These are phyloP conservation scores for Bolboschoenoplectus hybrid DNA, from an alignment of 202 grass and related monocot species.

Conservation along the genomic window DNA sequence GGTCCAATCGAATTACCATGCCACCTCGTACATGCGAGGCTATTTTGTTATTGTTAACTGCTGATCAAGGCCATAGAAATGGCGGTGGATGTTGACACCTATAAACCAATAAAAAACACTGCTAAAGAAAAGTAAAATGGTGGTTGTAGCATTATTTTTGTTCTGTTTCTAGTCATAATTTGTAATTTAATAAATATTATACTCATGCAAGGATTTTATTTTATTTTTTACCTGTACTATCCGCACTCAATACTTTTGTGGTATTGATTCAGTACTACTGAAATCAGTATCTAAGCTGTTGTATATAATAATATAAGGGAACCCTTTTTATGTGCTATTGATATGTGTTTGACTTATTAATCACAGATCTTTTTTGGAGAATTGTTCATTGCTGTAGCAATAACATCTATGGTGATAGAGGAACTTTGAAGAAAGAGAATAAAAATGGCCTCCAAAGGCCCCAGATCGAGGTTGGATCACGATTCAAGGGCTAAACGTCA, in stretches of 20 bases:
- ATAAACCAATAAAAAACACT: not conserved
- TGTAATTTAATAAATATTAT: slow-evolving; percentile 1
- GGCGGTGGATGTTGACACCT: not conserved
- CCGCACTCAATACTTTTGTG: not conserved
- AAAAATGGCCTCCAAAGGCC: slow-evolving; percentile 97
- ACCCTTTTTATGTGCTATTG: not conserved
- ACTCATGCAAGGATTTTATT: not conserved
- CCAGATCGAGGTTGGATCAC: slow-evolving; percentile 84
- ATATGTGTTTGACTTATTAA: slow-evolving; percentile 6
- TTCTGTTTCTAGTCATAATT: not conserved
- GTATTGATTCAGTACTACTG: not conserved
- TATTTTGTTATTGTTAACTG: not conserved
- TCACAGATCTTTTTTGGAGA: slow-evolving; percentile 26
- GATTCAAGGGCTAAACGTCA: slow-evolving; percentile 92
- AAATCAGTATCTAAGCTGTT: not conserved
- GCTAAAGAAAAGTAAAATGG: not conserved
- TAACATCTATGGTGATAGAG: slow-evolving; percentile 37
- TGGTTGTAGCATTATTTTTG: not conserved
- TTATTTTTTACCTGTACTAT: not conserved
- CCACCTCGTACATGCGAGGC: not conserved
- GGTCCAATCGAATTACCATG: not conserved
- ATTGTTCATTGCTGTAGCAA: slow-evolving; percentile 27
- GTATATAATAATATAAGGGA: not conserved
- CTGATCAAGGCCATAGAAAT: not conserved
- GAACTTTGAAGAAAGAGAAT: slow-evolving; percentile 32